Evolutionary conservation across 768 basidiomycete species (phyloP).

Genomic region (Hypsizygus marmoreus): DNA sequence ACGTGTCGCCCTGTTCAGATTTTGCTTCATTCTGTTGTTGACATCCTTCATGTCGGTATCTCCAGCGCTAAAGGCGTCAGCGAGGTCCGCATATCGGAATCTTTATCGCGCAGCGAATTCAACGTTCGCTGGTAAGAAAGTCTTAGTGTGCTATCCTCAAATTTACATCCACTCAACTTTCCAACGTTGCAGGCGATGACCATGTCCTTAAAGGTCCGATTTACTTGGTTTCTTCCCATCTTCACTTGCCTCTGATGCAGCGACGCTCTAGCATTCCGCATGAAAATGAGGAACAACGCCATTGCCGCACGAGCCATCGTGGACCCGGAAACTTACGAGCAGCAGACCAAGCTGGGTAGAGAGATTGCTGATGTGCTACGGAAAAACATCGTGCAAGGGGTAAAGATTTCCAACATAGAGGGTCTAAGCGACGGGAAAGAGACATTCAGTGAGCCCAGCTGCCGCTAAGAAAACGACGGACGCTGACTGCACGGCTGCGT

Average conservation of each 20-base stretch:
- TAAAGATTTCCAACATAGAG: conserved; percentile 40
- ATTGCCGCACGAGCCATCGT: conserved; percentile 39
- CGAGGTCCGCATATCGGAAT: conserved; percentile 74
- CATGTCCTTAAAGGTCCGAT: conserved; percentile 52
- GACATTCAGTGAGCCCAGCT: conserved; percentile 55
- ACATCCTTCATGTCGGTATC: conserved; percentile 33
- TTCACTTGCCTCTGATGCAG: too few species aligned
- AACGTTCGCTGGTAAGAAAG: conserved; percentile 62
- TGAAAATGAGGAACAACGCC: conserved; percentile 67
- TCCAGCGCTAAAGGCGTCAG: conserved; percentile 60
- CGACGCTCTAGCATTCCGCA: conserved; percentile 60
- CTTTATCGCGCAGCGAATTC: conserved; percentile 64
- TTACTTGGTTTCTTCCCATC: neutral
- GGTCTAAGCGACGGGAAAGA: conserved; percentile 34
- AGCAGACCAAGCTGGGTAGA: conserved; percentile 57
- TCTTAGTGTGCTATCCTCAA: neutral
- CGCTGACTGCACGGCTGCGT: conserved; percentile 3
- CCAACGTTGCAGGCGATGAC: conserved; percentile 54
- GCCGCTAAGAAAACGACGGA: neutral
- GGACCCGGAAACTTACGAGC: conserved; percentile 50
- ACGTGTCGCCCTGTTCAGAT: too few species aligned
- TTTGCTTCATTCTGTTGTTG: too few species aligned
- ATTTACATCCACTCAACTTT: conserved; percentile 2
- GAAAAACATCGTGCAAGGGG: conserved; percentile 85
- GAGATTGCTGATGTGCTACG: conserved; percentile 78